Evolutionary conservation across 129 eudicot species (phyloP).

Genomic region (Calendula officinalis): DNA sequence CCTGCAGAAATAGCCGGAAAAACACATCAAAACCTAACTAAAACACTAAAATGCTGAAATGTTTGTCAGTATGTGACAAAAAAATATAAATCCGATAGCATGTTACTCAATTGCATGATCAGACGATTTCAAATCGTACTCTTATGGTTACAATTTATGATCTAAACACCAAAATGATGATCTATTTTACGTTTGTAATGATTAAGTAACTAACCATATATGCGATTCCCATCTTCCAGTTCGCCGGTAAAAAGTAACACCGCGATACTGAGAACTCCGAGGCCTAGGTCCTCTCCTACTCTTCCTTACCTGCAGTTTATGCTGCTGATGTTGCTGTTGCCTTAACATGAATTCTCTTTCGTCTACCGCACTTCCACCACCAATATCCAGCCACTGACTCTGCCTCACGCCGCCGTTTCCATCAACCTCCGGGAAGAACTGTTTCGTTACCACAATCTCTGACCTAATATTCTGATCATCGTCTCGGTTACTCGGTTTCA

Average conservation of each 20-base stretch:
- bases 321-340: conserved; percentile 31
- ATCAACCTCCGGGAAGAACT: conserved; percentile 41
- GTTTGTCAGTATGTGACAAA: not conserved
- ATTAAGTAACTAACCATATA: conserved; percentile 49
- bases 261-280: conserved; percentile 80
- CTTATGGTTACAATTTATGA: not conserved
- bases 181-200: not conserved
- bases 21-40: not conserved
- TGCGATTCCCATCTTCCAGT: conserved; percentile 95
- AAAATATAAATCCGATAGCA: not conserved
- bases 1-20: conserved; percentile 44
- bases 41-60: conserved; percentile 5
- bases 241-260: conserved; percentile 82
- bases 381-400: conserved; percentile 29
- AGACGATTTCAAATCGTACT: not conserved
- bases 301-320: conserved; percentile 52
- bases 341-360: conserved; percentile 34
- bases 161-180: not conserved
- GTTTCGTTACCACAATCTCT: conserved; percentile 34
- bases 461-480: conserved; percentile 25
- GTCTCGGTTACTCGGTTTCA: conserved; percentile 34
- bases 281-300: conserved; percentile 89
- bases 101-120: conserved; percentile 11
- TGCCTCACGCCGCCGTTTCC: conserved; percentile 21
- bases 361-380: conserved; percentile 19